Evolutionary conservation across 192 early-diverging fungal species (phyloP).

Genomic region (Podila clonocystis): DNA sequence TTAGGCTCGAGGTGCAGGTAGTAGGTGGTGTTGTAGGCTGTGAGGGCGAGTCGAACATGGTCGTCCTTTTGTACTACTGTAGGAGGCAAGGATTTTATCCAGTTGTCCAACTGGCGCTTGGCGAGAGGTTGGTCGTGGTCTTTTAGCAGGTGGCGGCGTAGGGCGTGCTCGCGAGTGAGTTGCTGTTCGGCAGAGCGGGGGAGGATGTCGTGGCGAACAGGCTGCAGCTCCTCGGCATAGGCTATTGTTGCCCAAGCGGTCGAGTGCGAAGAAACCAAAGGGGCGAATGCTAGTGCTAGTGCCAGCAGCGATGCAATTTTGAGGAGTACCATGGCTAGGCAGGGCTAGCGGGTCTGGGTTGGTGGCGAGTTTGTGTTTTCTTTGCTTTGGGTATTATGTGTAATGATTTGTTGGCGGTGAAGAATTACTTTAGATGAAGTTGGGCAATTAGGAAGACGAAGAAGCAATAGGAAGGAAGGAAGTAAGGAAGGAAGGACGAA

Average conservation of each 20-base stretch:
- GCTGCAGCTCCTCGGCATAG: constrained; percentile 10
- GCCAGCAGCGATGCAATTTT: not conserved
- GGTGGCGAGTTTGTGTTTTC: too few relatives aligned
- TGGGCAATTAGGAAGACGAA: too few relatives aligned
- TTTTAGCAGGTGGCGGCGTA: not conserved
- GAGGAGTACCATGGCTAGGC: too few relatives aligned
- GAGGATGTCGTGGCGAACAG: constrained; percentile 22
- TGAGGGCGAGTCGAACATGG: constrained; percentile 11
- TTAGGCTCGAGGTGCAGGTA: constrained; percentile 28
- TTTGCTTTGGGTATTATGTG: too few relatives aligned
- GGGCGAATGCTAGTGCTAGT: not conserved
- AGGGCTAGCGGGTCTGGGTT: too few relatives aligned
- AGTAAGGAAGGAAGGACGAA: too few relatives aligned
- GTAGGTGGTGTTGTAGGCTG: constrained; percentile 21
- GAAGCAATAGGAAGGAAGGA: too few relatives aligned
- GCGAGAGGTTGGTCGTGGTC: not conserved
- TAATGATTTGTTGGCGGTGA: too few relatives aligned
- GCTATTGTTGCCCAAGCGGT: constrained; percentile 17
- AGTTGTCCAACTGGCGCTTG: constrained; percentile 2
- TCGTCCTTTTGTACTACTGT: constrained; percentile 14
- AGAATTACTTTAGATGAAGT: too few relatives aligned
- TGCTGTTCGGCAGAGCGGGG: not conserved
- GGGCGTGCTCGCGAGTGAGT: too few relatives aligned
- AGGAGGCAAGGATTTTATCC: not conserved
- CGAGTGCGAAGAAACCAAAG: constrained; percentile 4